Evolutionary conservation across 2,329 filamentous ascomycete genomes (phyloP).

Genomic region (Byssochlamys sp.): DNA sequence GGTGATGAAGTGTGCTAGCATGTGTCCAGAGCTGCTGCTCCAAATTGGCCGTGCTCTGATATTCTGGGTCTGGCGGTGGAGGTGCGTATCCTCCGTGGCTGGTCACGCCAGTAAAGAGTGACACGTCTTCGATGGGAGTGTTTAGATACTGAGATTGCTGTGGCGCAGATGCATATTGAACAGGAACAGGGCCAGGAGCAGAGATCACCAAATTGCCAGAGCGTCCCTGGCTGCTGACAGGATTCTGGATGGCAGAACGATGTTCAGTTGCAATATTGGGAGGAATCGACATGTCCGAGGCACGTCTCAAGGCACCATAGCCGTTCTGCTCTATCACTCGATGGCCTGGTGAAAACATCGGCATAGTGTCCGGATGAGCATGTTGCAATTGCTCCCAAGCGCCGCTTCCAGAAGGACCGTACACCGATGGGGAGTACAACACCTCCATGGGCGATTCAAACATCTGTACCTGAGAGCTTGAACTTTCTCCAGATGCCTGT

Average conservation of each 20-base stretch:
- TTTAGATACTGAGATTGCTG: not conserved
- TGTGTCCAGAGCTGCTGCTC: slow-evolving; percentile 14
- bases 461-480: not conserved
- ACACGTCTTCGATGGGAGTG: not conserved
- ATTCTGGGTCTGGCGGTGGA: slow-evolving; percentile 13
- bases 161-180: not conserved
- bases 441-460: not conserved
- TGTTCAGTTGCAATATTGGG: not conserved
- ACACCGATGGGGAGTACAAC: not conserved
- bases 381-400: slow-evolving; percentile 2
- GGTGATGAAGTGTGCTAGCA: slow-evolving; percentile 13
- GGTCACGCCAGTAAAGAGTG: slow-evolving; percentile 7
- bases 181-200: not conserved
- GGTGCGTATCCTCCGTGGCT: slow-evolving; percentile 16
- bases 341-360: not conserved
- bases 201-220: not conserved
- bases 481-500: not conserved
- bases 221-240: not conserved
- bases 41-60: slow-evolving; percentile 14
- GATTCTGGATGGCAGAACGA: not conserved
- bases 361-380: slow-evolving; percentile 2
- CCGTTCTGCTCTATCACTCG: not conserved
- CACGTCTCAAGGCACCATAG: not conserved
- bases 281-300: not conserved
- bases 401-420: not conserved